Base-by-base conservation (phyloP, 2,329 filamentous ascomycete genomes). In the Fusarium burgessii region DNA sequence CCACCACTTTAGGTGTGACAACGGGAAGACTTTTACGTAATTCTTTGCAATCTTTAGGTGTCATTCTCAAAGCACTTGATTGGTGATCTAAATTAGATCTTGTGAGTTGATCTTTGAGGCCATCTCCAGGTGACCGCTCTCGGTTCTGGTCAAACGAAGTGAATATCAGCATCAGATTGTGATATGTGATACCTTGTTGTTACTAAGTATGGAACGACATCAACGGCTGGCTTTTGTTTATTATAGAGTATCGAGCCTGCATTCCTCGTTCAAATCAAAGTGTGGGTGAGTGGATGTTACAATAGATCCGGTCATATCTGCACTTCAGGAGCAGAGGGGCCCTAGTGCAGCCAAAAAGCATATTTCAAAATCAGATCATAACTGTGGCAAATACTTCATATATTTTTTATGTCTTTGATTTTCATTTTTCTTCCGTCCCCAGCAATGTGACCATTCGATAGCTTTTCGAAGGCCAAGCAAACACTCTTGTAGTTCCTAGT, bases 181-280 rank as follows among this genome's bases (percentile, higher is more conserved):
- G 27, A 41, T 38, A 38, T 56, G 36, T 40, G 36, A 51, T n/a
- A 25, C 15, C 8, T 35, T 23, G 6, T 0, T 18, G 25, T 18
- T 51, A n/a, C 65, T 47, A 27, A 47, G 47, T 47, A 47, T 65
- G 46, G 38, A 60, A 50, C 46, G n/a, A 56, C 64, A 65, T 65
- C 52, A 65, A 69, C 68, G 40, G 43, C 52, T 68, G 41, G 6
- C 7, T 27, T 5, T 25, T 25, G 20, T 10, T 15, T 2, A 40
- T 18, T 20, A 10, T 6, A 12, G n/a, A 7, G 23, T 29, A 25
- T 45, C 14, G n/a, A 5, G 20, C 52, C 45, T 17, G 33, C 50
- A 66, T 62, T 56, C 35, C 43, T 51, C 29, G 17, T 13, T 20
- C 18, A 42, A 41, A 45, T 50, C n/a, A 25, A 15, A 8, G 18